Conservation (phyloP, 139 green algal species). For the Chlamydomonas schloesseri region DNA sequence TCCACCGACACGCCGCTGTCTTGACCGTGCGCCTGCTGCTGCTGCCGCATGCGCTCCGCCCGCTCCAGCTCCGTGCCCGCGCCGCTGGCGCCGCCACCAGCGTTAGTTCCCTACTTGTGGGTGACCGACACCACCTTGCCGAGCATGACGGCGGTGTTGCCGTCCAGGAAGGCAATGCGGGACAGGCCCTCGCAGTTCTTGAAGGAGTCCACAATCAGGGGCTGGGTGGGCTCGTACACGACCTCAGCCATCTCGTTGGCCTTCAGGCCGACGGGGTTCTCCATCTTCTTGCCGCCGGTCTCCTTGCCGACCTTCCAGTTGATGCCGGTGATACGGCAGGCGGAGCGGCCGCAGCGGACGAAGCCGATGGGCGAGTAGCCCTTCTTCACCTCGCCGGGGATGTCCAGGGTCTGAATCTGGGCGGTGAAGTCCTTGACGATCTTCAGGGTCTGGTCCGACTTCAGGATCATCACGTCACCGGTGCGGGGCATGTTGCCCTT, state of each 20-base stretch:
- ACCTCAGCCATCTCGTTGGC: conserved; percentile 93
- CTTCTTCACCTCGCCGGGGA: conserved; percentile 92
- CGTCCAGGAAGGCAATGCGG: conserved; percentile 94
- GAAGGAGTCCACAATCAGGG: conserved; percentile 91
- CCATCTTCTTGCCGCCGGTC: conserved; percentile 95
- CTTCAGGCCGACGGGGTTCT: conserved; percentile 88
- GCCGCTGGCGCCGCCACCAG: no score
- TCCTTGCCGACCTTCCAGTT: conserved; percentile 97
- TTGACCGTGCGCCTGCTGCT: no score
- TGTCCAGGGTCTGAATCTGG: conserved; percentile 95
- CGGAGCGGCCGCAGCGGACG: conserved; percentile 90
- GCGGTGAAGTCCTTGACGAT: conserved; percentile 87
- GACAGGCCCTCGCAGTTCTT: conserved; percentile 95
- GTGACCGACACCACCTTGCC: conserved; percentile 86
- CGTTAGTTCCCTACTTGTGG: conserved; percentile 65
- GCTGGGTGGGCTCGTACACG: conserved; percentile 89
- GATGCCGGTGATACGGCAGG: conserved; percentile 86
- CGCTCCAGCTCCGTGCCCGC: no score
- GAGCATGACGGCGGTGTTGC: conserved; percentile 96
- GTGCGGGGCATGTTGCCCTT: conserved; percentile 94
- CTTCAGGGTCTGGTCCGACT: conserved; percentile 88
- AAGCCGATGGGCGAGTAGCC: conserved; percentile 95
- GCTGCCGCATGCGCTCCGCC: no score
- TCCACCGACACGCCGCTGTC: no score
- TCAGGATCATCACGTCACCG: conserved; percentile 94